Evolutionary conservation across 768 basidiomycete species (phyloP).

Genomic region (Trichaptum fuscoviolaceum): DNA sequence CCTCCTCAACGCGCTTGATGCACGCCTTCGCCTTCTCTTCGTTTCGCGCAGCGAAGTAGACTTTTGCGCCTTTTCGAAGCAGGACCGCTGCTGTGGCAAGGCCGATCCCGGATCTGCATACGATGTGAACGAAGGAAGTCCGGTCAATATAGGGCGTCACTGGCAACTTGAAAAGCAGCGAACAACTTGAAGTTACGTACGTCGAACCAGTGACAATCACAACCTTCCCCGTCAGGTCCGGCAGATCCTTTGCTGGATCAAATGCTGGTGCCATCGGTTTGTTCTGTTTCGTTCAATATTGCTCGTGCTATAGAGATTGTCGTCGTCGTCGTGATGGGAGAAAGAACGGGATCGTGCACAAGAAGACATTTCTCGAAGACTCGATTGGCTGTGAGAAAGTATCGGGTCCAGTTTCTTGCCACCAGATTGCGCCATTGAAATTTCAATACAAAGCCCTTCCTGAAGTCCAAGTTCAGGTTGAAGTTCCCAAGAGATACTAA

Average conservation of each 20-base stretch:
- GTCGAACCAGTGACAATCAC: constrained; percentile 55
- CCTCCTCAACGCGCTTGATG: constrained; percentile 38
- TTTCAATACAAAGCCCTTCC: no score
- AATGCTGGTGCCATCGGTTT: constrained; percentile 15
- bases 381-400: no score
- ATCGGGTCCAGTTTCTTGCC: no score
- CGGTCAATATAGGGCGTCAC: not conserved
- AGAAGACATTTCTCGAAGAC: no score
- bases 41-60: constrained; percentile 52
- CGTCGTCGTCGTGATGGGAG: no score
- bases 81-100: constrained; percentile 48
- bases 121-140: not conserved
- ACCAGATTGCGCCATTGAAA: no score
- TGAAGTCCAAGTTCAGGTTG: no score
- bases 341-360: no score
- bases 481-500: no score
- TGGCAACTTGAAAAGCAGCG: not conserved
- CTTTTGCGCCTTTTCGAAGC: constrained; percentile 48
- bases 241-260: constrained; percentile 35
- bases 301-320: no score
- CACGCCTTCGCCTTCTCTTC: constrained; percentile 41
- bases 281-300: not conserved
- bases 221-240: constrained; percentile 46
- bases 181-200: constrained; percentile 25
- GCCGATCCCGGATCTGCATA: constrained; percentile 41